Evolutionary conservation across 768 basidiomycete species (phyloP), one percentile per base, ranked within the genome.

Genomic region (Infundibulicybe gibba): DNA sequence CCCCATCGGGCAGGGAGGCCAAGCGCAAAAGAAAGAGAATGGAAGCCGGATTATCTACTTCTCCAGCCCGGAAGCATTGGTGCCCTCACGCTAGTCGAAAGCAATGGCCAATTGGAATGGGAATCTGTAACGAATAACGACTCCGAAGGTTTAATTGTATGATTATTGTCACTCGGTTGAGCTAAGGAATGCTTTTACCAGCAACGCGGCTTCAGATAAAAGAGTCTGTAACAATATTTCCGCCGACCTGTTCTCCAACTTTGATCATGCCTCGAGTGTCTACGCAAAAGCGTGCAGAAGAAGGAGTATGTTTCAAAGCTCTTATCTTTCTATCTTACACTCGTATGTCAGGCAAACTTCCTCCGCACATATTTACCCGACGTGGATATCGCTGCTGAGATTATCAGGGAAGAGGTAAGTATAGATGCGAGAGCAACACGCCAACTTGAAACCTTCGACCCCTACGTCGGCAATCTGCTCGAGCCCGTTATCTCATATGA

Each of bases 341-440:
- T 25, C 25, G 8, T 25, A 25, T 14, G 17, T 31, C 49, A 92
- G 89, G 76, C 85, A 12, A 80, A 83, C 46, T 89, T 87, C 54
- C 69, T 90, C 40, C 79, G 85, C 39, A 82, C 79, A 3, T 75
- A 77, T 61, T 74, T 85, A 45, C 87, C 89, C 1, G 87, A 90
- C 49, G 71, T 85, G 13, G 86, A 90, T 49, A 69, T 92, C n/a
- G 68, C 85, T 6, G 65, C 76, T n/a, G 81, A 87, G 34, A 64
- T 91, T 17, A 71, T 91, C 39, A 63, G 77, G 43, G 75, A 78
- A 20, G 72, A 82, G 47, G 62, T 88, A 15, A 62, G 68, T 11
- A 65, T 68, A 43, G 80, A 84, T 40, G 64, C 70, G 11, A 63
- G 57, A 35, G 51, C 65, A 42, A 47, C 54, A 32, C 61, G 57